phyloP scores from a whole-genome alignment of 192 early-diverging fungal species.

The Podochytrium sp. region DNA sequence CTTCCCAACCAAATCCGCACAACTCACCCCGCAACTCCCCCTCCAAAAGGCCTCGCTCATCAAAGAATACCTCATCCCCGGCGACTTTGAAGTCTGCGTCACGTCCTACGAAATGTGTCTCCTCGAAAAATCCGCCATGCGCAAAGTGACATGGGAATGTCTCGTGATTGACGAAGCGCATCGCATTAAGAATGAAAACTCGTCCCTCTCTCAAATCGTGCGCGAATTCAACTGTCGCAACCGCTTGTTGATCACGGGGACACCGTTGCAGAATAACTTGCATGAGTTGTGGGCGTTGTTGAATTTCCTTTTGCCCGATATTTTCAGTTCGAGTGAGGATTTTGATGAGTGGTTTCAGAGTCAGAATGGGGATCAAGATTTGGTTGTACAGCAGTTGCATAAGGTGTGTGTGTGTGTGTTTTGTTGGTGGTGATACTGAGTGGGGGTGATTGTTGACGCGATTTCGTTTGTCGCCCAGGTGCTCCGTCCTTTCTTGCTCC shows the following conservation, averaged over 20 bases:
- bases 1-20: too few relatives aligned
- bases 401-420: conserved; percentile 33
- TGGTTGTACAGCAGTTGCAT: conserved; percentile 77
- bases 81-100: conserved; percentile 88
- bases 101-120: conserved; percentile 98
- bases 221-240: conserved; percentile 85
- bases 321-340: conserved; percentile 90
- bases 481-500: conserved; percentile 63
- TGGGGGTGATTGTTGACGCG: too few relatives aligned
- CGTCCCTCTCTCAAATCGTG: conserved; percentile 92
- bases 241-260: conserved; percentile 91
- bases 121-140: conserved; percentile 82
- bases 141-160: conserved; percentile 78
- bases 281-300: conserved; percentile 99
- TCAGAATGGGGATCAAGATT: conserved; percentile 75
- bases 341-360: conserved; percentile 94
- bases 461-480: conserved; percentile 60
- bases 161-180: conserved; percentile 84
- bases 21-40: conserved; percentile 9
- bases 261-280: conserved; percentile 95
- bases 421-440: too few relatives aligned
- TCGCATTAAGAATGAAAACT: conserved; percentile 91
- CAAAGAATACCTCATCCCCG: conserved; percentile 35
- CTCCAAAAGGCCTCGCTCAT: conserved; percentile 21
- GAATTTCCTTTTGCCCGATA: conserved; percentile 96